Evolutionary conservation across 768 basidiomycete species (phyloP).

Genomic region (Lactifluus volemus): DNA sequence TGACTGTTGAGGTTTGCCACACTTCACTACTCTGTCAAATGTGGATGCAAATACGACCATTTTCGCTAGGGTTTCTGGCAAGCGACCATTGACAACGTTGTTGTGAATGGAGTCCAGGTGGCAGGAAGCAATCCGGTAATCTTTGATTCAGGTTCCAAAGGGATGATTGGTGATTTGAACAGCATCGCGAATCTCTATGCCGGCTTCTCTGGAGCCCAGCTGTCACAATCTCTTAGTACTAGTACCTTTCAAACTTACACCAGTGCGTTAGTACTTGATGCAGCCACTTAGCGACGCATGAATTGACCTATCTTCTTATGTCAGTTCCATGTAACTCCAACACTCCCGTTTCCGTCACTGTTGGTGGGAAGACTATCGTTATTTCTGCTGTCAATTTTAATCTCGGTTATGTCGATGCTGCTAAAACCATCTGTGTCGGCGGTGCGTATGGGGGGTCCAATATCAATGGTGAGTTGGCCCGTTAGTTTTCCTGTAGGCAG

Average conservation of each 20-base stretch:
- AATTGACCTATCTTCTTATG: background rate
- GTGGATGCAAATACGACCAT: conserved; percentile 12
- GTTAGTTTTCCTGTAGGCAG: too few species aligned
- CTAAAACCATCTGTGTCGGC: background rate
- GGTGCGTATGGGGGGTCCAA: background rate
- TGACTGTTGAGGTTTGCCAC: background rate
- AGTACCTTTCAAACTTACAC: background rate
- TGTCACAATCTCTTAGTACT: too few species aligned
- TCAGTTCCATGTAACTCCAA: background rate
- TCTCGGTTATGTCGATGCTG: background rate
- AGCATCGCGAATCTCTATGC: conserved; percentile 12
- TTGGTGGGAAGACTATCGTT: background rate
- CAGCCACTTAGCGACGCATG: too few species aligned
- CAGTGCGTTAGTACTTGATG: background rate
- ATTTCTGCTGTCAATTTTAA: background rate
- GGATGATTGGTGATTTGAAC: conserved; percentile 16
- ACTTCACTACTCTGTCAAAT: background rate
- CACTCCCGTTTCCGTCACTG: background rate
- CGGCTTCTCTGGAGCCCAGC: background rate
- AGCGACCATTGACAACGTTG: background rate
- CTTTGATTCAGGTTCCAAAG: conserved; percentile 22
- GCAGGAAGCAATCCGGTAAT: conserved; percentile 2
- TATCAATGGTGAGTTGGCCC: background rate
- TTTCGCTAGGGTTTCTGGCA: background rate
- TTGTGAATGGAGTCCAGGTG: background rate